Evolutionary conservation across 805 yeast genomes (phyloP).

Genomic region (Cyberlindnera maritima): DNA sequence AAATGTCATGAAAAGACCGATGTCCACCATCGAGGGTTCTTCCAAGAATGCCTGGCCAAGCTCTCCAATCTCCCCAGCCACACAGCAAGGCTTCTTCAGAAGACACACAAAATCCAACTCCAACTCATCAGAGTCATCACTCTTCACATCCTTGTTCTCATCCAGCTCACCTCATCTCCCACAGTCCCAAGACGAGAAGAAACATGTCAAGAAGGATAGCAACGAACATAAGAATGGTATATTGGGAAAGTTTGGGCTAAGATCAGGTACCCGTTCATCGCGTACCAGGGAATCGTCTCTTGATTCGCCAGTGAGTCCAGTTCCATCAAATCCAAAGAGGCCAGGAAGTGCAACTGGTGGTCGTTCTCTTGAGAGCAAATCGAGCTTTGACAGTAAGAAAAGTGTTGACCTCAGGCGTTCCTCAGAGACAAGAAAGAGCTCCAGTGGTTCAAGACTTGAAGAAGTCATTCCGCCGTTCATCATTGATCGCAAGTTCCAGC

Average conservation of each 20-base stretch:
- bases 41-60: constrained; percentile 23
- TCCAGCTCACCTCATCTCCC: constrained; percentile 32
- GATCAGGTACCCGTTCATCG: constrained; percentile 13
- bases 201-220: constrained; percentile 3
- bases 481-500: constrained; percentile 39
- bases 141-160: constrained; percentile 37
- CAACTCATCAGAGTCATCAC: constrained; percentile 56
- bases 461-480: constrained; percentile 17
- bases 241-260: constrained; percentile 23
- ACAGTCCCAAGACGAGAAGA: constrained; percentile 19
- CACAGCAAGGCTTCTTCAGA: constrained; percentile 48
- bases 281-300: constrained; percentile 15
- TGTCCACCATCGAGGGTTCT: constrained; percentile 37
- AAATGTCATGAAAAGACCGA: constrained; percentile 29
- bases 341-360: constrained; percentile 8
- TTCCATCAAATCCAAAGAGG: not conserved
- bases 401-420: constrained; percentile 8
- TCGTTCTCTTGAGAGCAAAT: constrained; percentile 2
- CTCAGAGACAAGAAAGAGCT: constrained; percentile 2
- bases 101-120: constrained; percentile 61
- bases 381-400: constrained; percentile 9
- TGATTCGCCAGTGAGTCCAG: constrained; percentile 22
- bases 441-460: constrained; percentile 6
- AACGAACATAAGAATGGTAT: constrained; percentile 20
- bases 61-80: constrained; percentile 36